These are phyloP conservation scores for Trichosanthes truncata DNA, from an alignment of 306 rosid genomes.

Conservation along the genomic window DNA sequence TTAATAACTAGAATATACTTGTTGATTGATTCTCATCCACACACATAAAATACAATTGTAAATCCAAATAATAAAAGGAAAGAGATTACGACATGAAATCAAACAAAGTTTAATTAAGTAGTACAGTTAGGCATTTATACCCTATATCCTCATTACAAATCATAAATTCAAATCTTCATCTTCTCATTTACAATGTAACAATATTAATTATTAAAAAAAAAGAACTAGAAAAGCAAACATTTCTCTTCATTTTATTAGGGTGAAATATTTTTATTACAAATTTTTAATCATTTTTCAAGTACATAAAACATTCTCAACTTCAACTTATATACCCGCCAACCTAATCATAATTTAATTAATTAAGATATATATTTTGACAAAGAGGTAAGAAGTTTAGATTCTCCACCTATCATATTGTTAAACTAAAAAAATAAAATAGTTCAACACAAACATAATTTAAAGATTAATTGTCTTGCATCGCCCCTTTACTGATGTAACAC, in stretches of 20 bases:
- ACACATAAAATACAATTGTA: background rate
- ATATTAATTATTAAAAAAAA: no score
- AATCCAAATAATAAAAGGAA: background rate
- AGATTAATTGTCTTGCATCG: background rate
- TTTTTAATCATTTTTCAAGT: background rate
- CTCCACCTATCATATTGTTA: no score
- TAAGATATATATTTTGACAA: no score
- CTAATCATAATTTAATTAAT: no score
- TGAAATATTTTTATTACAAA: no score
- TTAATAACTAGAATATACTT: background rate
- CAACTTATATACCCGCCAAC: background rate
- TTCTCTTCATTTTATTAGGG: background rate
- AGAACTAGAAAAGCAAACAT: background rate
- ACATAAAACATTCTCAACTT: background rate
- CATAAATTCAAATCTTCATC: no score
- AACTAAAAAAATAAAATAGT: no score
- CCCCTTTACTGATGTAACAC: no score
- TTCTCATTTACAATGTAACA: no score
- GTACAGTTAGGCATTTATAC: no score
- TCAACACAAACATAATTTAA: no score
- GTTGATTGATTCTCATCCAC: background rate
- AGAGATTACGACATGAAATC: background rate
- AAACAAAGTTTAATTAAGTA: background rate
- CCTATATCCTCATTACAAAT: background rate
- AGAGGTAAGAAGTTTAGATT: no score